A percentile compares a stretch with the other conserved stretches of the same genome.
phyloP scores from a whole-genome alignment of 2,329 filamentous ascomycete genomes.

The Lithohypha guttulata region DNA sequence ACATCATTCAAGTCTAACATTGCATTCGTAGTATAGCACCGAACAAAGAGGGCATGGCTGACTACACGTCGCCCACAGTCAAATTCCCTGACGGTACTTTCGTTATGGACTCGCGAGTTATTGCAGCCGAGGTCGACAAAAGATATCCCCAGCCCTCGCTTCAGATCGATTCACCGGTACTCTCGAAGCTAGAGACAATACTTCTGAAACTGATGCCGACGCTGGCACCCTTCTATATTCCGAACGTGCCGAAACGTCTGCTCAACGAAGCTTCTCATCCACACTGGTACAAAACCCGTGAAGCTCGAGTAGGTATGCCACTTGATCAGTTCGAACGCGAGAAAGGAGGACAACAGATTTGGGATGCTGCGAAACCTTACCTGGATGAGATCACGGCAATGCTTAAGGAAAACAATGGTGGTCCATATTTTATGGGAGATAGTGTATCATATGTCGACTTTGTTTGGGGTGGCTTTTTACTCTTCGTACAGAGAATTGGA shows the following conservation, averaged over 20 bases:
- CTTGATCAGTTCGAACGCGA: slow-evolving; percentile 39
- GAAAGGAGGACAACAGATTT: slow-evolving; percentile 41
- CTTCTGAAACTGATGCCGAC: slow-evolving; percentile 26
- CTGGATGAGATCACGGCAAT: slow-evolving; percentile 31
- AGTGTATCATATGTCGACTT: slow-evolving; percentile 49
- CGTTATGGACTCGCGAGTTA: slow-evolving; percentile 54
- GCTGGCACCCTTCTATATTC: slow-evolving; percentile 36
- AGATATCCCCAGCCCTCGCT: slow-evolving; percentile 48
- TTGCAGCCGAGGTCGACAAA: slow-evolving; percentile 49
- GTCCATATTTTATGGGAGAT: slow-evolving; percentile 52
- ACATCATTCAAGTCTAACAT: slow-evolving; percentile 1
- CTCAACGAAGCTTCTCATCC: slow-evolving; percentile 41
- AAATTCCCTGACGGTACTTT: slow-evolving; percentile 46
- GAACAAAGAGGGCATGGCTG: slow-evolving; percentile 27
- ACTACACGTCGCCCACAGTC: slow-evolving; percentile 49
- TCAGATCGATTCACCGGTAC: slow-evolving; percentile 45
- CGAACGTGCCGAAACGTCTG: slow-evolving; percentile 39
- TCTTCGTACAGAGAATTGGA: slow-evolving; percentile 30
- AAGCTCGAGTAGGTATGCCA: slow-evolving; percentile 40
- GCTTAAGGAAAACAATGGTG: slow-evolving; percentile 45
- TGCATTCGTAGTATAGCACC: slow-evolving; percentile 32
- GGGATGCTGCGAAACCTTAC: slow-evolving; percentile 32
- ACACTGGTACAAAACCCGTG: slow-evolving; percentile 48
- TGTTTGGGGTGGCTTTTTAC: slow-evolving; percentile 41
- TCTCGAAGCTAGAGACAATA: slow-evolving; percentile 35